Evolutionary conservation across 176 grass and related monocot genomes (phyloP), one percentile per base, ranked within the genome.

Genomic region (Aechmea fasciata): DNA sequence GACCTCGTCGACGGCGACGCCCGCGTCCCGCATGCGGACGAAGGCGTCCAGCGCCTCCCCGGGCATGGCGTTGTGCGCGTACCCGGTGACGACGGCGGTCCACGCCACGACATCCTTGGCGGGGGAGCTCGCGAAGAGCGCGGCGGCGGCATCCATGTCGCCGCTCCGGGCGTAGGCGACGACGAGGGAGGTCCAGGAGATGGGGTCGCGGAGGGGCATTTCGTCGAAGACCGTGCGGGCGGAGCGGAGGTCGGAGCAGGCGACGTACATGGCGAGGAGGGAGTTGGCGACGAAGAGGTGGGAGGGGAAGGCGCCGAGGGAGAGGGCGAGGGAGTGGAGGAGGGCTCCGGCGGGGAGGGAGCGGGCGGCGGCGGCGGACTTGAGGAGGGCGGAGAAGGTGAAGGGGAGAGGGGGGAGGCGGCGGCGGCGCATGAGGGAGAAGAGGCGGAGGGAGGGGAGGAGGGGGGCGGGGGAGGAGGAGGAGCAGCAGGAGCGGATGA

Each of bases 381-480:
- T 69, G 49, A 69, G 49, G 49, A 69, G 67, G 67, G 49, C 48
- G 11, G 67, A 51, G n/a, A 69, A 69, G 18, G 67, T 69, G 17
- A 69, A 69, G 19, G 47, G 67, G 19, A 22, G 48, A 13, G 67
- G 67, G 10, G 67, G 1, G 67, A 24, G 65, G 13, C 28, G 29
- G 15, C 19, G n/a, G 18, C 49, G 48, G 49, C 67, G 67, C 67
- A 51, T 51, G 49, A 22, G 48, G 11, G 67, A 20, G 19, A 49
- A 51, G 20, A 52, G 23, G 67, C 19, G 19, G 19, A 23, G 10
- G 49, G 67, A 19, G 47, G 13, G 48, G 11, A 7, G 26, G 26
- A 22, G 48, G 48, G 3, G 29, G 10, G 2, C 10, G 67, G 11
- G n/a, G 48, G 11, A 10, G 63, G 17, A n/a, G 48, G 11, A 10